phyloP scores from a whole-genome alignment of 2,329 filamentous ascomycete genomes.

The Neonectria coccinea region DNA sequence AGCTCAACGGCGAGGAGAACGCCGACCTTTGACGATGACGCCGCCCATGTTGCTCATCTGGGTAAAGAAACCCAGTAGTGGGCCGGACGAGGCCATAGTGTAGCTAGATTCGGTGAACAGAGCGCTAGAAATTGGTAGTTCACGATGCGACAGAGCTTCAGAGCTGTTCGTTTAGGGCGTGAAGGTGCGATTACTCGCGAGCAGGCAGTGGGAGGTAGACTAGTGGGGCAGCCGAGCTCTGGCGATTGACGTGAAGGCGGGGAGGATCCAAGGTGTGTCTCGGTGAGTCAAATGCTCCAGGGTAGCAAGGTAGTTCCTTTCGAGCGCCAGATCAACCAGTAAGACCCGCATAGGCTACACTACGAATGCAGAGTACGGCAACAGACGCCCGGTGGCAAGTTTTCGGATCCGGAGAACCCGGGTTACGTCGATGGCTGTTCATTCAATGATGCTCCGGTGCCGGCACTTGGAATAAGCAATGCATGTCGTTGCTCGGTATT shows the following conservation, averaged over 20 bases:
- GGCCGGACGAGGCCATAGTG: constrained; percentile 53
- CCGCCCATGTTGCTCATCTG: constrained; percentile 60
- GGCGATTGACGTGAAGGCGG: constrained; percentile 5
- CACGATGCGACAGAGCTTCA: constrained; percentile 34
- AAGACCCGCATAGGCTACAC: not conserved
- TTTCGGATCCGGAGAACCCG: constrained; percentile 1
- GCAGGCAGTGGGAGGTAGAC: constrained; percentile 8
- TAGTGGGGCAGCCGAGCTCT: constrained; percentile 20
- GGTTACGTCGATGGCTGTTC: not conserved
- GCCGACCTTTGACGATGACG: constrained; percentile 61
- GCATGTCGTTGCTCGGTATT: not conserved
- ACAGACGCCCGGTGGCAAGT: not conserved
- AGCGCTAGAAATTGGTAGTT: constrained; percentile 23
- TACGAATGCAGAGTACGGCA: not conserved
- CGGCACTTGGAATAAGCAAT: constrained; percentile 8
- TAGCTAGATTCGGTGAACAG: constrained; percentile 1
- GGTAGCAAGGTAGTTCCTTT: not conserved
- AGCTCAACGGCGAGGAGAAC: constrained; percentile 21
- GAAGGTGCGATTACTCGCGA: constrained; percentile 20
- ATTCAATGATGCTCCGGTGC: constrained; percentile 9
- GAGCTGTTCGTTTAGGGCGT: constrained; percentile 35
- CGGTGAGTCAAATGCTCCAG: constrained; percentile 5
- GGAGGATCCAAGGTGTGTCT: constrained; percentile 3
- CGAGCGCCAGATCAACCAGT: not conserved
- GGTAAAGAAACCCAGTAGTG: constrained; percentile 58